phyloP scores from a whole-genome alignment of 2,329 filamentous ascomycete genomes.

The Cercospora sp. region DNA sequence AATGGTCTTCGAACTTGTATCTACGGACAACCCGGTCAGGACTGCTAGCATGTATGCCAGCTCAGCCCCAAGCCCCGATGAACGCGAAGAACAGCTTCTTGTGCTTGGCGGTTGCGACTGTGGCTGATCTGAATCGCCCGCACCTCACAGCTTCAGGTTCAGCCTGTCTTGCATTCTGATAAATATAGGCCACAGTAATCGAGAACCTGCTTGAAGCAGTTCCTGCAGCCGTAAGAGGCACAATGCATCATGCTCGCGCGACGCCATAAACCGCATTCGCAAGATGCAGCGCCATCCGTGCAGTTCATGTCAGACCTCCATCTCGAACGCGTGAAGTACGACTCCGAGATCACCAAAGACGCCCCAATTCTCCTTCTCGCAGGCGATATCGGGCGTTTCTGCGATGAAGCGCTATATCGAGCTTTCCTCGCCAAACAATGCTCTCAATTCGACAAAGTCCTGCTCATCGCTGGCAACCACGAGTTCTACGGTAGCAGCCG shows the following conservation, averaged over 20 bases:
- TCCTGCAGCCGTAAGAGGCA: not conserved
- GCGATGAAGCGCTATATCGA: conserved; percentile 50
- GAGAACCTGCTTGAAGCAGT: not conserved
- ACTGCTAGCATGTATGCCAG: not conserved
- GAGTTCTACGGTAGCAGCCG: conserved; percentile 54
- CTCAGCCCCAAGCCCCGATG: not conserved
- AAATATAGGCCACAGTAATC: not conserved
- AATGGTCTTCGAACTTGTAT: not conserved
- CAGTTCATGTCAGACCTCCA: conserved; percentile 55
- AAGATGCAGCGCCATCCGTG: not conserved
- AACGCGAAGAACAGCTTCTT: not conserved
- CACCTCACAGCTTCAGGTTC: not conserved
- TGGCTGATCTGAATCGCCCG: not conserved
- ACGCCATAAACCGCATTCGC: not conserved
- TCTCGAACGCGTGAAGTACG: conserved; percentile 45
- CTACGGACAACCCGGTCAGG: not conserved
- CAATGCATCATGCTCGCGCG: not conserved
- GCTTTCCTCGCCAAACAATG: conserved; percentile 48
- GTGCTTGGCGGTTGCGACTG: not conserved
- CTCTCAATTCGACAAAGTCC: conserved; percentile 47
- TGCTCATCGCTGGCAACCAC: conserved; percentile 56
- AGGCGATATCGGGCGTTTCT: conserved; percentile 54
- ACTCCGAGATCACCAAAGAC: conserved; percentile 43
- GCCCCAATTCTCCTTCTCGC: conserved; percentile 49
- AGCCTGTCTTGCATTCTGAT: not conserved